Evolutionary conservation across 345 rosid species (phyloP).

Genomic region (Eucalyptus pumila): DNA sequence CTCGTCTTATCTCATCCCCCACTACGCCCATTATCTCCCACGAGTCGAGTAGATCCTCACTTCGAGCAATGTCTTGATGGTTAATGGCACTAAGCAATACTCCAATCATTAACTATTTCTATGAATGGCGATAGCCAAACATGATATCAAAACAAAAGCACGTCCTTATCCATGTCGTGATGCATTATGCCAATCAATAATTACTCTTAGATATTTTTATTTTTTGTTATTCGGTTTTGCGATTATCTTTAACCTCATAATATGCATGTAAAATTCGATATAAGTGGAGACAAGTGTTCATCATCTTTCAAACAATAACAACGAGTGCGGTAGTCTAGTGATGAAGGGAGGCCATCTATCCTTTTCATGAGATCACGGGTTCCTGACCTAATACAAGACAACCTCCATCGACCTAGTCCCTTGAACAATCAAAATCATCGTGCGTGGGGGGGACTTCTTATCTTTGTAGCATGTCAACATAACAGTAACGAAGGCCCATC

Average conservation of each 20-base stretch:
- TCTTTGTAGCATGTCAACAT: too few species aligned
- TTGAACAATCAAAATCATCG: too few species aligned
- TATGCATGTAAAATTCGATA: neutral
- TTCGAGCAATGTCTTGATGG: neutral
- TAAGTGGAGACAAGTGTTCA: neutral
- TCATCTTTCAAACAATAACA: too few species aligned
- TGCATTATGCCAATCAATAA: neutral
- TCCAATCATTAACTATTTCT: neutral
- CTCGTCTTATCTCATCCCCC: neutral
- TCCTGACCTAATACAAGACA: neutral
- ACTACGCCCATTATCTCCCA: neutral
- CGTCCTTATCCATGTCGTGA: neutral
- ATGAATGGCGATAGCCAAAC: too few species aligned
- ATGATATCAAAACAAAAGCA: neutral
- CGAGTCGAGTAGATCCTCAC: neutral
- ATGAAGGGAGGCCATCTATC: neutral
- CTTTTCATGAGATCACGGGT: accelerated
- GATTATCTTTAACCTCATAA: neutral
- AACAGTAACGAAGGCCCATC: neutral
- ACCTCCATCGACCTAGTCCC: neutral
- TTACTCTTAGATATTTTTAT: neutral
- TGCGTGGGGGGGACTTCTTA: neutral
- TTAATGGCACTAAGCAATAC: neutral
- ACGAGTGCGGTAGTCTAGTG: accelerated
- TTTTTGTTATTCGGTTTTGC: neutral